These are phyloP conservation scores for Salvia rosmarinus DNA, from an alignment of 257 asterid genomes.

Conservation along the genomic window DNA sequence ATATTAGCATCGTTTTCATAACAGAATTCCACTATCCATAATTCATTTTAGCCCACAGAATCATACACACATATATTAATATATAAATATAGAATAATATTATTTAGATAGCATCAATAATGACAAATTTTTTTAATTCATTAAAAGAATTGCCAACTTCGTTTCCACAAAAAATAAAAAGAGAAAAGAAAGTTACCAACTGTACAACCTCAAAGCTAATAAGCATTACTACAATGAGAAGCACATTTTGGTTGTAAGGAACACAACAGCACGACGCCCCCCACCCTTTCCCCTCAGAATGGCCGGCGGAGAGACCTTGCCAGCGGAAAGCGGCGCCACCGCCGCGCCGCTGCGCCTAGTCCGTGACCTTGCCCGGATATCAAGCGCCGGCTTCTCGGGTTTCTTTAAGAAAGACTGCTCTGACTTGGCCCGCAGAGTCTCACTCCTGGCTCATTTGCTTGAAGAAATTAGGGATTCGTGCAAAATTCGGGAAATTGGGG, in stretches of 20 bases:
- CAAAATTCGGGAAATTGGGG: slow-evolving; percentile 22
- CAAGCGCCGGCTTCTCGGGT: slow-evolving; percentile 70
- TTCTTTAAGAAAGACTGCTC: slow-evolving; percentile 82
- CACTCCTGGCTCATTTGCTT: slow-evolving; percentile 76
- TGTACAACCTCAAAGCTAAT: slow-evolving; percentile 30
- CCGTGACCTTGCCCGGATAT: slow-evolving; percentile 67
- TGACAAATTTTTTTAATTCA: neutral
- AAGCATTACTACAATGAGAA: slow-evolving; percentile 39
- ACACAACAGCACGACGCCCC: slow-evolving; percentile 14
- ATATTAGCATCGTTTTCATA: neutral
- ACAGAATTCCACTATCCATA: slow-evolving; percentile 1
- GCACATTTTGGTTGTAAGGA: slow-evolving; percentile 39
- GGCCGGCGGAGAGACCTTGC: slow-evolving; percentile 64
- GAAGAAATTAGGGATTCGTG: slow-evolving; percentile 79
- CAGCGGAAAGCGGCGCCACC: slow-evolving; percentile 36
- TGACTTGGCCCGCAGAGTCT: slow-evolving; percentile 73
- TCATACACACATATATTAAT: neutral
- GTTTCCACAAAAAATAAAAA: neutral
- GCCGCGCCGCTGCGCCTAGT: slow-evolving; percentile 57
- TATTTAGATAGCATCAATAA: neutral
- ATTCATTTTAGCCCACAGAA: slow-evolving; percentile 12
- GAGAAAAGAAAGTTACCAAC: slow-evolving; percentile 38
- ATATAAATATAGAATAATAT: neutral
- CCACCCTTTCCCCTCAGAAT: slow-evolving; percentile 38
- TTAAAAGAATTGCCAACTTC: neutral